Percentiles rank a stretch among this genome's conserved stretches.
Conservation (phyloP, 306 rosid genomes). For the Quercus suber region DNA sequence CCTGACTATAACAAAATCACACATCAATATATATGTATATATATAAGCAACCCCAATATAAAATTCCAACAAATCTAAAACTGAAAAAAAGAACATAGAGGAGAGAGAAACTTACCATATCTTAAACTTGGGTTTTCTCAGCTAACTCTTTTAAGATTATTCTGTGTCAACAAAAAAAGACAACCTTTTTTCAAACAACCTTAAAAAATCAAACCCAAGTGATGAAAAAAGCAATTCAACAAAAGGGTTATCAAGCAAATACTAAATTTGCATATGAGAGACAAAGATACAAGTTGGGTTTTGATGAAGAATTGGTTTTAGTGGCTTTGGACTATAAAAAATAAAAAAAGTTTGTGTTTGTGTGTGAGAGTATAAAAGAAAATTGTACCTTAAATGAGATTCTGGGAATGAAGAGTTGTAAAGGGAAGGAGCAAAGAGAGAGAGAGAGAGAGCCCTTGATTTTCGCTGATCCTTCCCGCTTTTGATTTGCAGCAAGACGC, state of each 20-base stretch:
- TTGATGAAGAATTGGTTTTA: background rate
- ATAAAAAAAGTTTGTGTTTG: background rate
- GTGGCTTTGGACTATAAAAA: background rate
- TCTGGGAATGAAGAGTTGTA: background rate
- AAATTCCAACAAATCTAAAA: background rate
- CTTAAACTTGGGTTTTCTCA: background rate
- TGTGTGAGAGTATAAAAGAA: background rate
- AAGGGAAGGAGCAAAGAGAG: background rate
- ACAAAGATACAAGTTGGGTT: too few species aligned
- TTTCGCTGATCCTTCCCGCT: too few species aligned
- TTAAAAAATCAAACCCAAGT: background rate
- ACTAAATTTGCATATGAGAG: too few species aligned
- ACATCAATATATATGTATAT: background rate
- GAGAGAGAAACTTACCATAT: conserved; percentile 32
- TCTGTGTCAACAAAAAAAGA: background rate
- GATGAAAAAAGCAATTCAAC: background rate
- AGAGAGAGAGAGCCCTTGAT: background rate
- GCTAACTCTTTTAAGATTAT: background rate
- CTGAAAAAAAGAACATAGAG: background rate
- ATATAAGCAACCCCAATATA: background rate
- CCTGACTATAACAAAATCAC: conserved; percentile 41
- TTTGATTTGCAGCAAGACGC: too few species aligned
- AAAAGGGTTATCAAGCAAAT: background rate
- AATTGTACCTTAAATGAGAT: background rate
- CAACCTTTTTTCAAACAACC: background rate